A percentile compares a stretch with the other conserved stretches of the same genome.
phyloP scores from a whole-genome alignment of 139 green algal species.

The Trebouxia sp. region DNA sequence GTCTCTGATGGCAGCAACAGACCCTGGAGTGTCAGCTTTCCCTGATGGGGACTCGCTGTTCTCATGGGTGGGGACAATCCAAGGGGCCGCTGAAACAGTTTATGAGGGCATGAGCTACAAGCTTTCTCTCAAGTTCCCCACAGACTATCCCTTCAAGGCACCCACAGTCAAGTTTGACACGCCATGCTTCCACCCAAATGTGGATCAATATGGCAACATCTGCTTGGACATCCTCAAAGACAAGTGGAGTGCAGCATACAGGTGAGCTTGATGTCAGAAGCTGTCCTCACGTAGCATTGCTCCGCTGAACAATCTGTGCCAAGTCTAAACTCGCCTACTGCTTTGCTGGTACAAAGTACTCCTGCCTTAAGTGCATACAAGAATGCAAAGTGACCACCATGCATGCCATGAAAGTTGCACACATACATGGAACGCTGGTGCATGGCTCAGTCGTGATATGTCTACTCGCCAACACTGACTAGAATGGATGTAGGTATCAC shows the following conservation, averaged over 20 bases:
- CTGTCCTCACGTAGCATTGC: no score
- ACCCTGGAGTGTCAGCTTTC: conserved; percentile 72
- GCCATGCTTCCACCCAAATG: conserved; percentile 83
- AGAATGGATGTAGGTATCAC: no score
- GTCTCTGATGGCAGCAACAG: conserved; percentile 52
- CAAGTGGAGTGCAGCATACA: conserved; percentile 42
- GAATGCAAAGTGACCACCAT: no score
- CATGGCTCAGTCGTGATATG: no score
- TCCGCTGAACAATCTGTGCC: no score
- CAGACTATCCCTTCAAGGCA: conserved; percentile 83
- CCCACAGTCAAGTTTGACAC: conserved; percentile 77
- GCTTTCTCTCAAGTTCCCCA: conserved; percentile 65
- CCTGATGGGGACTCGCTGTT: conserved; percentile 81
- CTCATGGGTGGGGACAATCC: conserved; percentile 76
- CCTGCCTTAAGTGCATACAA: no score
- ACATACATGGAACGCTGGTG: background rate
- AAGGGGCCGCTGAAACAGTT: conserved; percentile 55
- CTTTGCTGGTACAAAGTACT: no score
- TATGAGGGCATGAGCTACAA: conserved; percentile 78
- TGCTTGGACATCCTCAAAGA: conserved; percentile 83
- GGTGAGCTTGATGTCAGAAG: background rate
- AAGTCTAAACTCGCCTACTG: no score
- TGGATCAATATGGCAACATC: conserved; percentile 81
- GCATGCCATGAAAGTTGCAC: background rate
- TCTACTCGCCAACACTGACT: no score